Evolutionary conservation across 108 stramenopile species (phyloP).

Genomic region (Skeletonema costatum): DNA sequence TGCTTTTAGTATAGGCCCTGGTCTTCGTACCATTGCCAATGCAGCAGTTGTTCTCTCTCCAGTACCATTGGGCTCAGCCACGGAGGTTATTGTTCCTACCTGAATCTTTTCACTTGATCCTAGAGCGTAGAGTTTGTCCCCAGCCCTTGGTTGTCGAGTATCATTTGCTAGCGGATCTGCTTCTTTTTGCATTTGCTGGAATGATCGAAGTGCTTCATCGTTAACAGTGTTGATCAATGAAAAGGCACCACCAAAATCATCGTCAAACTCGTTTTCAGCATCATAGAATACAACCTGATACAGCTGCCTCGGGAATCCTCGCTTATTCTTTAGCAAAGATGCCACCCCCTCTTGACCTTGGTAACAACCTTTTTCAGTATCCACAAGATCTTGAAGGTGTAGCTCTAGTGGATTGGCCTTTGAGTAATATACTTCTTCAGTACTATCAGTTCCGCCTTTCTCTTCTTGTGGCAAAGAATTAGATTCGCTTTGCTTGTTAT

Average conservation of each 20-base stretch:
- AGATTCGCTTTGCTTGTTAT: neutral
- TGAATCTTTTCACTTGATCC: conserved; percentile 74
- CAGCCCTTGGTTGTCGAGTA: conserved; percentile 57
- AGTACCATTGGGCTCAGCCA: conserved; percentile 77
- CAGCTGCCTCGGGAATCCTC: conserved; percentile 69
- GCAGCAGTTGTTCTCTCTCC: conserved; percentile 58
- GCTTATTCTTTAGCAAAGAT: conserved; percentile 77
- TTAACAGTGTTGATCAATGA: conserved; percentile 27
- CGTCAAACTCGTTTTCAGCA: conserved; percentile 66
- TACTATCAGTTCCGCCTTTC: neutral
- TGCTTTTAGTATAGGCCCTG: conserved; percentile 63
- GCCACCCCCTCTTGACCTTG: conserved; percentile 88
- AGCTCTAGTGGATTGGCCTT: conserved; percentile 76
- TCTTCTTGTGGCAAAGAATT: neutral
- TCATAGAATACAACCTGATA: conserved; percentile 80
- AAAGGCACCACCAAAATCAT: conserved; percentile 16
- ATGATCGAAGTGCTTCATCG: conserved; percentile 16
- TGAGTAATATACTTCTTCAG: conserved; percentile 13
- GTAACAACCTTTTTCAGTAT: conserved; percentile 85
- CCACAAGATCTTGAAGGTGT: conserved; percentile 55
- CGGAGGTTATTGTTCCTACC: conserved; percentile 74
- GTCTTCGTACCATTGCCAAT: conserved; percentile 64
- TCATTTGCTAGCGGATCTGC: conserved; percentile 43
- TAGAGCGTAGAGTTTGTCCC: conserved; percentile 65
- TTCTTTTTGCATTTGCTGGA: conserved; percentile 42